These are phyloP conservation scores for Yarrowia bubula DNA, from an alignment of 805 yeast genomes.

Conservation along the genomic window DNA sequence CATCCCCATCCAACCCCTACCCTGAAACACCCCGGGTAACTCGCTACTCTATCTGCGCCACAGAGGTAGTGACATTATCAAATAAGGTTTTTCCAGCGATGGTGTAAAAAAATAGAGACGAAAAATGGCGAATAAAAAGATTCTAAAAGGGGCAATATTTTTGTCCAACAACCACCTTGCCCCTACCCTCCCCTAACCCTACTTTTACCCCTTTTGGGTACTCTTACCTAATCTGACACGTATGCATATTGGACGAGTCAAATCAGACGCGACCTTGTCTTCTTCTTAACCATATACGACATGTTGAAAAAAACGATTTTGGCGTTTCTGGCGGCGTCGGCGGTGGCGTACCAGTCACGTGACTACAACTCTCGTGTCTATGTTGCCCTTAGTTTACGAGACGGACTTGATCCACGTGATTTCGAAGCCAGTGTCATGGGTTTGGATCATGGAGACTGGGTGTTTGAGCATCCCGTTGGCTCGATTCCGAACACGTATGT, in stretches of 20 bases:
- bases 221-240: not conserved
- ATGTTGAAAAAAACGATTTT: not conserved
- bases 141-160: not conserved
- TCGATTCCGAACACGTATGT: constrained; percentile 64
- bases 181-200: not conserved
- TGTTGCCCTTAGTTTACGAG: constrained; percentile 15
- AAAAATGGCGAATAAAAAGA: too few relatives aligned
- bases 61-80: too few relatives aligned
- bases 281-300: not conserved
- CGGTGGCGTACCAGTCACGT: not conserved
- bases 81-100: too few relatives aligned
- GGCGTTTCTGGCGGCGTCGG: not conserved
- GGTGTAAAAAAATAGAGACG: too few relatives aligned
- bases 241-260: constrained; percentile 18
- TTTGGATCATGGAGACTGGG: constrained; percentile 42
- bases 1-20: too few relatives aligned
- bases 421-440: not conserved
- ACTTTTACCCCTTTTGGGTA: not conserved
- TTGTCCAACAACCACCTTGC: not conserved
- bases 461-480: constrained; percentile 62
- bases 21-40: too few relatives aligned
- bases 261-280: not conserved
- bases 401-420: not conserved
- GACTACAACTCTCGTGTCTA: constrained; percentile 1
- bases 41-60: too few relatives aligned